phyloP scores from a whole-genome alignment of 2,329 filamentous ascomycete species.

The Microsporum ferrugineum region DNA sequence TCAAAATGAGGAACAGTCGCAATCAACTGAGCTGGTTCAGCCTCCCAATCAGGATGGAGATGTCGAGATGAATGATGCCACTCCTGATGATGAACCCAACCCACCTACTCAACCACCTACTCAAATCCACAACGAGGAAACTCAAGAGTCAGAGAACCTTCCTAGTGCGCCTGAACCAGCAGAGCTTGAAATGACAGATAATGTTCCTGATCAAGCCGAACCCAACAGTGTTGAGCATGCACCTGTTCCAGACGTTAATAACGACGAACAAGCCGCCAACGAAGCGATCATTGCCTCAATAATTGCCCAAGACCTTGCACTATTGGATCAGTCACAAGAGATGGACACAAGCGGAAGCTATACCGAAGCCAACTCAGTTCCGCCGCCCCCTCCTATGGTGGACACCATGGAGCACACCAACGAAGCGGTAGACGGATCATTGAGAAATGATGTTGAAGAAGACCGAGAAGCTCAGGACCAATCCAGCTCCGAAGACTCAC shows the following conservation, averaged over 20 bases:
- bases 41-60: conserved; percentile 13
- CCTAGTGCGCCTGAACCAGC: not conserved
- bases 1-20: not conserved
- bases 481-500: not conserved
- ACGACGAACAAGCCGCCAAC: conserved; percentile 15
- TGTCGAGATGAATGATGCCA: conserved; percentile 9
- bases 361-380: not conserved
- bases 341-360: not conserved
- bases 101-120: not conserved
- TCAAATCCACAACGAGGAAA: not conserved
- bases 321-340: conserved; percentile 13
- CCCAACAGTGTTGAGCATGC: not conserved
- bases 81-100: not conserved
- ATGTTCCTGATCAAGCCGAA: not conserved
- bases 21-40: not conserved
- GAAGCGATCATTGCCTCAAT: conserved; percentile 22
- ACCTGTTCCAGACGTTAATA: not conserved
- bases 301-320: conserved; percentile 22
- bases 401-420: not conserved
- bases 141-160: not conserved
- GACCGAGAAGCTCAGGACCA: not conserved
- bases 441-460: not conserved
- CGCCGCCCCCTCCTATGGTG: not conserved
- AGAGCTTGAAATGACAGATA: not conserved
- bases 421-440: not conserved